Conservation (phyloP, 2,329 filamentous ascomycete genomes). For the Paecilomyces sp. region DNA sequence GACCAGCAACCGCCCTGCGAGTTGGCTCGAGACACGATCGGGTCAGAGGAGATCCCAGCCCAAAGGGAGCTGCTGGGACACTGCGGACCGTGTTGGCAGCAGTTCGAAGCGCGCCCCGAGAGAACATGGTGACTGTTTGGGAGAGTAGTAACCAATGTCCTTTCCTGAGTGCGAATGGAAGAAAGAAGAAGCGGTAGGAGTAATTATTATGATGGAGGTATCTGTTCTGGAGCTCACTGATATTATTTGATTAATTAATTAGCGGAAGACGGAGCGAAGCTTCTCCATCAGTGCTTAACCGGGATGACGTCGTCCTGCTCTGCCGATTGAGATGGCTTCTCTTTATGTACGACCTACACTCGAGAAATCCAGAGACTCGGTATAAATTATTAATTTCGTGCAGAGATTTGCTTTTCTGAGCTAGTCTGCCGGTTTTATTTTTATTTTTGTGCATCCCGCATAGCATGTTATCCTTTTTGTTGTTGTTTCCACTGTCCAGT, state of each 20-base stretch:
- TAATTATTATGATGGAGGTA: not conserved
- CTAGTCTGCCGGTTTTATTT: no score
- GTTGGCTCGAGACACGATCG: slow-evolving; percentile 7
- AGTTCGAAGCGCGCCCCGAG: slow-evolving; percentile 16
- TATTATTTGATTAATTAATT: not conserved
- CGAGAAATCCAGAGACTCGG: no score
- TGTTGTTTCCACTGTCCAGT: no score
- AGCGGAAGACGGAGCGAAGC: not conserved
- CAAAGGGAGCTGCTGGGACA: slow-evolving; percentile 6
- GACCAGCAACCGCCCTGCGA: slow-evolving; percentile 5
- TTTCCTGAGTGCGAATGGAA: not conserved
- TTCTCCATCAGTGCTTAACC: not conserved
- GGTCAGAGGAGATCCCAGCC: slow-evolving; percentile 8
- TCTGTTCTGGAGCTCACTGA: not conserved
- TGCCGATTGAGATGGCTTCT: no score
- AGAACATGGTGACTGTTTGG: slow-evolving; percentile 17
- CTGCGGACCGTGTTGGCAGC: slow-evolving; percentile 9
- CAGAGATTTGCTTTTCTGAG: no score
- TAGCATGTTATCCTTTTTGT: no score
- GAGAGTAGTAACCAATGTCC: not conserved
- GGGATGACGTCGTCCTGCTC: not conserved
- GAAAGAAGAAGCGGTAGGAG: no score
- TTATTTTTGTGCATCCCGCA: no score
- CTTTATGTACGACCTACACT: no score
- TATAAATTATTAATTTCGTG: no score